Conservation (phyloP, 129 eudicot genomes). For the Pseudognaphalium luteoalbum region DNA sequence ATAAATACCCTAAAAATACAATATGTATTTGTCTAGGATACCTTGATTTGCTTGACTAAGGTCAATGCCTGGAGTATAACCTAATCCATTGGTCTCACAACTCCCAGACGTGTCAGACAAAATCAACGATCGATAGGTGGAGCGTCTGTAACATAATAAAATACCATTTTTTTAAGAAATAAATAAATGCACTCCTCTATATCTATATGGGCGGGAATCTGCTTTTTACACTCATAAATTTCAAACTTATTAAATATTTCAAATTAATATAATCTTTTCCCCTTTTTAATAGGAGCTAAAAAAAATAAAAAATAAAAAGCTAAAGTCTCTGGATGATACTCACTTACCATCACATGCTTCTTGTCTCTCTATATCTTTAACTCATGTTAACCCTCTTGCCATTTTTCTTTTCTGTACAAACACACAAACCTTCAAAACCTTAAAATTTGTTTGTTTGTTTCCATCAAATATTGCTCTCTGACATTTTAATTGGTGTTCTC, state of each 20-base stretch:
- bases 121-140: conserved; percentile 11
- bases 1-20: no score
- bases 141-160: background rate
- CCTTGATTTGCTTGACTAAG: conserved; percentile 13
- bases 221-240: conserved; percentile 4
- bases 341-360: conserved; percentile 34
- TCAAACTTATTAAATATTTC: conserved; percentile 12
- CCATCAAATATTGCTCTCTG: conserved; percentile 28
- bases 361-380: conserved; percentile 13
- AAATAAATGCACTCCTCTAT: no score
- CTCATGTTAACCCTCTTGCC: conserved; percentile 31
- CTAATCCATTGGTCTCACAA: conserved; percentile 16
- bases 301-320: background rate
- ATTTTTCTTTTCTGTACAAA: background rate
- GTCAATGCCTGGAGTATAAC: conserved; percentile 26
- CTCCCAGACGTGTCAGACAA: conserved; percentile 16
- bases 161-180: background rate
- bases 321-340: conserved; percentile 1
- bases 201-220: conserved; percentile 25
- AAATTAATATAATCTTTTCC: background rate
- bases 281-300: background rate
- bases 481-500: conserved; percentile 23
- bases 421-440: conserved; percentile 4
- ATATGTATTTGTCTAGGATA: background rate
- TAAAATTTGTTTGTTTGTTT: background rate